Percentiles rank a stretch among this genome's conserved stretches.
These are phyloP conservation scores for Phytophthora boehmeriae DNA, from an alignment of 352 stramenopile genomes.

Conservation along the genomic window DNA sequence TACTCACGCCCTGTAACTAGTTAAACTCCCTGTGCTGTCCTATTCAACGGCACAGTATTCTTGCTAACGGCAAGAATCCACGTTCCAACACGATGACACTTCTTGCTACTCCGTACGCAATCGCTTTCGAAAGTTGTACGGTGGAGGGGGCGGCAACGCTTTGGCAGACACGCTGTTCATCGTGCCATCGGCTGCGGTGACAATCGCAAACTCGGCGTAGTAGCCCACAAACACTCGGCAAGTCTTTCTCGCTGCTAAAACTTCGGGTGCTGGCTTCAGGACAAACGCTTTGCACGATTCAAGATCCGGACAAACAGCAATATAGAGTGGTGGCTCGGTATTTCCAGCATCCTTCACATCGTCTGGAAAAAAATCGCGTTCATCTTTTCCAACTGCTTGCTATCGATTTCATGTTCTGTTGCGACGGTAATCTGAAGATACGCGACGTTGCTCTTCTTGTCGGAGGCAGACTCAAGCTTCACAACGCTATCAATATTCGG, in stretches of 20 bases:
- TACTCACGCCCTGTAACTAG: no score
- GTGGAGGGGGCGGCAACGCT: no score
- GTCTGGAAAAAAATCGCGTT: neutral
- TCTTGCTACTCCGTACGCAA: no score
- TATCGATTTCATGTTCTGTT: neutral
- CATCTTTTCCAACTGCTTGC: neutral
- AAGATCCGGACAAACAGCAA: neutral
- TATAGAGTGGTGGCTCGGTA: neutral
- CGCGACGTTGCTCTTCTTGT: neutral
- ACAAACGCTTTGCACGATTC: neutral
- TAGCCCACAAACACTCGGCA: conserved; percentile 4
- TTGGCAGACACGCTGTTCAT: neutral
- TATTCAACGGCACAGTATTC: no score
- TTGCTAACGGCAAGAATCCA: no score
- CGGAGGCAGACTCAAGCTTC: neutral
- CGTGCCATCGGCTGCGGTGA: no score
- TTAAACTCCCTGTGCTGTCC: no score
- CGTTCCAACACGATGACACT: no score
- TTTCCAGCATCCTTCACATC: neutral
- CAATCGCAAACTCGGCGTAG: neutral
- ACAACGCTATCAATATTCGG: conserved; percentile 4
- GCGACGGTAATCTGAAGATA: neutral
- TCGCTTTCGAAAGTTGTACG: no score
- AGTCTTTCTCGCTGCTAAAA: neutral
- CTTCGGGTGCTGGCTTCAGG: neutral